A percentile compares a stretch with the other conserved stretches of the same genome.
Conservation (phyloP, 2,329 filamentous ascomycete genomes). For the Cercospora berteroae region DNA sequence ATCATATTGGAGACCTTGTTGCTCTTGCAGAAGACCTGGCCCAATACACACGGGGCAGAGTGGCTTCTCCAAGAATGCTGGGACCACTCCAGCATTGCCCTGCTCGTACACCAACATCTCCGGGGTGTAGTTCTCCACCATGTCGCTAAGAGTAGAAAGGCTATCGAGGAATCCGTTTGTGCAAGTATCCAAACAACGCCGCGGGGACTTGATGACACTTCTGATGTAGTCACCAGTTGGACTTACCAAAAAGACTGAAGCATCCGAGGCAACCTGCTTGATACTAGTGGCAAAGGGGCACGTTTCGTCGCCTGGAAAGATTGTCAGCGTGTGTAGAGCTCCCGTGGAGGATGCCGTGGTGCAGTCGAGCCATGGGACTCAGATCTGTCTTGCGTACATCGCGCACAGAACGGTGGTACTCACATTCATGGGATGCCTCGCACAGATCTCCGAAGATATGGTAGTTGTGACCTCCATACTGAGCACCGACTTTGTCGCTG, state of each 20-base stretch:
- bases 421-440: constrained; percentile 10
- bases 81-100: neutral
- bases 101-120: constrained; percentile 17
- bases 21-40: constrained; percentile 22
- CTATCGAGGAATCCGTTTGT: constrained; percentile 25
- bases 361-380: neutral
- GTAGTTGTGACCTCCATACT: constrained; percentile 19
- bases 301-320: neutral
- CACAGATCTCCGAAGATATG: constrained; percentile 27
- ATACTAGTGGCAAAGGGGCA: constrained; percentile 17
- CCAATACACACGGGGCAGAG: constrained; percentile 34
- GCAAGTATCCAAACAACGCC: constrained; percentile 24
- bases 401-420: neutral
- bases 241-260: constrained; percentile 17
- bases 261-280: constrained; percentile 14
- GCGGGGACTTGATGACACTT: constrained; percentile 9
- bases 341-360: neutral
- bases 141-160: constrained; percentile 14
- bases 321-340: neutral
- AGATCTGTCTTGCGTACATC: neutral
- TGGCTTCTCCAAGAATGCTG: constrained; percentile 16
- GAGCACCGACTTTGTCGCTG: constrained; percentile 7
- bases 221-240: constrained; percentile 28
- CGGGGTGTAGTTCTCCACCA: constrained; percentile 26
- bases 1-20: constrained; percentile 26